Base-by-base conservation (phyloP, 257 asterid genomes). In the Fraxinus anomala region DNA sequence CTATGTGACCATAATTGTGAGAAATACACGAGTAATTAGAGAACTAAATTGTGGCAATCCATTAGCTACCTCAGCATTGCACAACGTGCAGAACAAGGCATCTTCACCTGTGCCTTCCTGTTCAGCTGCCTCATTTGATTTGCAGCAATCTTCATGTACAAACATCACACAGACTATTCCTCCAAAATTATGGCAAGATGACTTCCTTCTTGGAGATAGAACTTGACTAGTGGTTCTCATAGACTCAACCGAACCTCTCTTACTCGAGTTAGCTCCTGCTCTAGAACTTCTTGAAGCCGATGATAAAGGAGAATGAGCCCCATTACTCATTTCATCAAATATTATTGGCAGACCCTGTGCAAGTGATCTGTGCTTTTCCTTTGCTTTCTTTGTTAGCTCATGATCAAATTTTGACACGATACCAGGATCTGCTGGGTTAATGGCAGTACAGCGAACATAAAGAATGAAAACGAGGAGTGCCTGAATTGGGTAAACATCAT, bases 371-470 rank as follows among this genome's bases (percentile, higher is more conserved):
- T 80, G 90, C 80, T 83, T 89, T 80, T 74, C 84, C 56, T 63
- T 77, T 72, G 84, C 85, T 77, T 83, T 89, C 37, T 85, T 81
- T 83, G 81, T 83, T 2, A 76, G 79, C 83, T 85, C 89, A 37
- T 89, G 89, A 39, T 89, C 89, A 77, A 96, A 93, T 76, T 86
- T 93, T 76, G 83, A 85, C 97, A 96, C 91, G 83, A 96, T 93
- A 49, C 99, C 99, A 31, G 99, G 98, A 81, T 93, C 99, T 24
- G 99, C 98, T 16, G 99, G 99, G 86, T 96, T 96, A 81, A 96
- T 96, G 76, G 99, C 99, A 70, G 99, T 96, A 73, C 88, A 86
- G 59, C 99, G 93, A 75, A 86, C 98, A 81, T 96, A 96, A 30
- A 96, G 94, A 86, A 93, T 81, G 86, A 96, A 96, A 40, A 96